phyloP scores from a whole-genome alignment of 345 rosid genomes.

The Melaleuca quinquenervia region DNA sequence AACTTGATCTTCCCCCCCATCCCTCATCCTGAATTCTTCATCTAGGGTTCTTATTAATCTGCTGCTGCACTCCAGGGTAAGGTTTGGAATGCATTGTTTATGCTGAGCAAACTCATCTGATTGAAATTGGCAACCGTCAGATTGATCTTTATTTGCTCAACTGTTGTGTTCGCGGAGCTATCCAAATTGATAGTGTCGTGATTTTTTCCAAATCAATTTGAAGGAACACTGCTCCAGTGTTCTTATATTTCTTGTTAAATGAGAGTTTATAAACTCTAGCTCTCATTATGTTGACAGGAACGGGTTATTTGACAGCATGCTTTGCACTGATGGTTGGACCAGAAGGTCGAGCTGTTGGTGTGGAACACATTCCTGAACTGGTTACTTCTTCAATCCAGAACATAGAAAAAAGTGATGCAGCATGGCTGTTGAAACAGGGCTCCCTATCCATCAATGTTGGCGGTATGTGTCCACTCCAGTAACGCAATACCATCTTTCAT shows the following conservation, averaged over 20 bases:
- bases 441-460: constrained; percentile 70
- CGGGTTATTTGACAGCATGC: constrained; percentile 91
- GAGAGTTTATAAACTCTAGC: background rate
- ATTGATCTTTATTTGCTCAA: background rate
- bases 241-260: background rate
- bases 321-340: constrained; percentile 90
- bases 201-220: background rate
- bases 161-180: background rate
- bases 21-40: background rate
- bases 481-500: background rate
- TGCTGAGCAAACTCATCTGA: background rate
- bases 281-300: constrained; percentile 30
- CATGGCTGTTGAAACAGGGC: constrained; percentile 55
- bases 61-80: background rate
- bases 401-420: constrained; percentile 62
- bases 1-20: background rate
- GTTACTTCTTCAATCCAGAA: constrained; percentile 57
- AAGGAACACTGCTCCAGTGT: background rate
- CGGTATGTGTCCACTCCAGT: constrained; percentile 31
- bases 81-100: background rate
- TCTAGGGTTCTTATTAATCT: background rate
- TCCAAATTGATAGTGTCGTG: background rate
- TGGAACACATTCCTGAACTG: constrained; percentile 88
- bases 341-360: constrained; percentile 76
- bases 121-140: background rate